phyloP scores from a whole-genome alignment of 2,329 filamentous ascomycete species.

The Metarhizium robertsii region DNA sequence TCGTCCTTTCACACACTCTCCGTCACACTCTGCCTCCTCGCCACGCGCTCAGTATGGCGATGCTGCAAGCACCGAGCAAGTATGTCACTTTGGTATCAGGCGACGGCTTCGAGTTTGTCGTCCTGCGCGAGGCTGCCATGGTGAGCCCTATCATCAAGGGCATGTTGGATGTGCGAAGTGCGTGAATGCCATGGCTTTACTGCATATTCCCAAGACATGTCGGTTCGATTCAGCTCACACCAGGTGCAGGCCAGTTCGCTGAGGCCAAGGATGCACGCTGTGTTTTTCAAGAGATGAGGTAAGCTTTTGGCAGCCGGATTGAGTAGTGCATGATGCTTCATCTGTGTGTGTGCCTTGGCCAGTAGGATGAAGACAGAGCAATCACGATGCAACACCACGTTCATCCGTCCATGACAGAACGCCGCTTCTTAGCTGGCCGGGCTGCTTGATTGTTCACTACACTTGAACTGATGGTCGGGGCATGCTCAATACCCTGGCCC shows the following conservation, averaged over 20 bases:
- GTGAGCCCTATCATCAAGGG: conserved; percentile 64
- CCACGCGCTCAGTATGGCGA: conserved; percentile 2
- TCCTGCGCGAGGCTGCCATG: conserved; percentile 60
- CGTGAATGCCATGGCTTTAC: conserved; percentile 10
- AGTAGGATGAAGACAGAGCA: conserved; percentile 26
- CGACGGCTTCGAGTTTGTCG: conserved; percentile 69
- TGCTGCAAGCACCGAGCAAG: conserved; percentile 36
- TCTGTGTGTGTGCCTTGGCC: neutral
- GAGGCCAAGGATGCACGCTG: conserved; percentile 58
- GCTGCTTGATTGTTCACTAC: conserved; percentile 47
- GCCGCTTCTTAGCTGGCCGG: conserved; percentile 19
- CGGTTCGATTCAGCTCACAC: conserved; percentile 9
- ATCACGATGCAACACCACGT: conserved; percentile 28
- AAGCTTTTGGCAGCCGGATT: conserved; percentile 20
- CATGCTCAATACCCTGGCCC: conserved; percentile 1
- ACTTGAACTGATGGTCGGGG: conserved; percentile 51
- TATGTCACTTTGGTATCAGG: conserved; percentile 70
- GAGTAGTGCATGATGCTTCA: neutral
- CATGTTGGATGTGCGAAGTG: conserved; percentile 64
- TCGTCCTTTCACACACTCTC: neutral
- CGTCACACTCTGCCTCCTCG: neutral
- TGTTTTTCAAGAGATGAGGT: conserved; percentile 66
- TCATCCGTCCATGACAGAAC: conserved; percentile 33
- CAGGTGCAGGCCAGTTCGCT: conserved; percentile 46
- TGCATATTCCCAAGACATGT: neutral